Percentiles rank a stretch among this genome's conserved stretches.
phyloP scores from a whole-genome alignment of 148 eudicot species.

The Silene latifolia region DNA sequence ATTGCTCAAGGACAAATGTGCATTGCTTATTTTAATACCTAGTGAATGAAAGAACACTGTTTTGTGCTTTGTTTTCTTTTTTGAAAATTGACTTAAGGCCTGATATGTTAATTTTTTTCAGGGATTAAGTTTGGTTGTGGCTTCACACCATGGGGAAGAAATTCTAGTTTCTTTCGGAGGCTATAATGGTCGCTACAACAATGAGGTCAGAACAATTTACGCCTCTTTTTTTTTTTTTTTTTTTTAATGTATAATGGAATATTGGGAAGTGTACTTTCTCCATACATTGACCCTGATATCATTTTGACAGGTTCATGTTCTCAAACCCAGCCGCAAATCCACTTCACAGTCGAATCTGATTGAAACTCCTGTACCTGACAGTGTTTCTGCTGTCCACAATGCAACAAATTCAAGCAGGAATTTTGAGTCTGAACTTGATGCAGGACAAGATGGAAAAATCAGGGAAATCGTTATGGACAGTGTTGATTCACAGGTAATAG shows the following conservation, averaged over 20 bases:
- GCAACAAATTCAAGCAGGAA: conserved; percentile 70
- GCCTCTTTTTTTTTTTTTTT: not conserved
- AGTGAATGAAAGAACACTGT: not conserved
- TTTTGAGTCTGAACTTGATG: conserved; percentile 63
- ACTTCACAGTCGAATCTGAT: conserved; percentile 60
- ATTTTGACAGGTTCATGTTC: conserved; percentile 62
- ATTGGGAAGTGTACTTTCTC: conserved; percentile 5
- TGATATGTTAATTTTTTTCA: conserved; percentile 25
- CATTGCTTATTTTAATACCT: not conserved
- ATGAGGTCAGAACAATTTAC: conserved; percentile 51
- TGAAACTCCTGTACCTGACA: conserved; percentile 62
- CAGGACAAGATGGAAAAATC: conserved; percentile 66
- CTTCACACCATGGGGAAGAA: conserved; percentile 79
- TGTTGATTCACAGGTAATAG: conserved; percentile 43
- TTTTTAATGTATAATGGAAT: not conserved
- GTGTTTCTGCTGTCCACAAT: conserved; percentile 72
- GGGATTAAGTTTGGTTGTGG: conserved; percentile 94
- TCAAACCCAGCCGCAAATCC: conserved; percentile 93
- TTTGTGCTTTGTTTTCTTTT: not conserved
- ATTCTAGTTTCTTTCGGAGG: conserved; percentile 88
- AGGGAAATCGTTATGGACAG: conserved; percentile 79
- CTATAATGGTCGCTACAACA: conserved; percentile 93
- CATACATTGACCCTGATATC: conserved; percentile 14
- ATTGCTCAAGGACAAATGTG: not conserved
- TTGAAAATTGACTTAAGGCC: not conserved